Evolutionary conservation across 306 rosid genomes (phyloP).

Genomic region (Cicer cuneatum): DNA sequence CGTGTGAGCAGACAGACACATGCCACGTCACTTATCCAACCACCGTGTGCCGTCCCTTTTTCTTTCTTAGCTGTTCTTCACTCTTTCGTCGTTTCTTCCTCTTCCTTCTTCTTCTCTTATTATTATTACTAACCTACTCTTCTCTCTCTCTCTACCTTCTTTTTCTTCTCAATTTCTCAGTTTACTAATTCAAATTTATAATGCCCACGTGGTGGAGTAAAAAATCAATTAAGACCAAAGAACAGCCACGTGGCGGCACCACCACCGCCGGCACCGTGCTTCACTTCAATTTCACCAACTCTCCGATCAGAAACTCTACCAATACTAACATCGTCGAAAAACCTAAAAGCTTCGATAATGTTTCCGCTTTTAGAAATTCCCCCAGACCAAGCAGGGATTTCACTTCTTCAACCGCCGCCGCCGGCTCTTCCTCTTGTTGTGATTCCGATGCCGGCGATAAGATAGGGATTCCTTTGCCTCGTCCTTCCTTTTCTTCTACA

Average conservation of each 20-base stretch:
- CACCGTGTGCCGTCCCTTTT: conserved; percentile 74
- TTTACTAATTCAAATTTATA: conserved; percentile 5
- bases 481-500: conserved; percentile 59
- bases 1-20: conserved; percentile 26
- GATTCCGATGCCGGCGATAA: conserved; percentile 63
- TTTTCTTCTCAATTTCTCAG: neutral
- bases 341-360: conserved; percentile 67
- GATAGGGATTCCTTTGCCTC: conserved; percentile 68
- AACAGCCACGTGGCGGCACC: conserved; percentile 2
- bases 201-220: conserved; percentile 93
- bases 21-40: conserved; percentile 74
- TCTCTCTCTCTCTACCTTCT: neutral
- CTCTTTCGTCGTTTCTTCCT: conserved; percentile 55
- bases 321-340: conserved; percentile 35
- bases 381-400: conserved; percentile 65
- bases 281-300: conserved; percentile 50
- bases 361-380: conserved; percentile 44
- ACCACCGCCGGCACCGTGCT: neutral
- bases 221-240: conserved; percentile 67
- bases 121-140: neutral
- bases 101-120: neutral
- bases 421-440: conserved; percentile 48
- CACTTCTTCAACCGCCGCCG: conserved; percentile 21
- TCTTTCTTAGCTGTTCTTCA: conserved; percentile 57
- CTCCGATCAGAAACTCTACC: conserved; percentile 43